A percentile compares a stretch with the other conserved stretches of the same genome.
Evolutionary conservation across 495 filamentous ascomycete genomes (phyloP).

Genomic region (Annulohypoxylon moriforme): DNA sequence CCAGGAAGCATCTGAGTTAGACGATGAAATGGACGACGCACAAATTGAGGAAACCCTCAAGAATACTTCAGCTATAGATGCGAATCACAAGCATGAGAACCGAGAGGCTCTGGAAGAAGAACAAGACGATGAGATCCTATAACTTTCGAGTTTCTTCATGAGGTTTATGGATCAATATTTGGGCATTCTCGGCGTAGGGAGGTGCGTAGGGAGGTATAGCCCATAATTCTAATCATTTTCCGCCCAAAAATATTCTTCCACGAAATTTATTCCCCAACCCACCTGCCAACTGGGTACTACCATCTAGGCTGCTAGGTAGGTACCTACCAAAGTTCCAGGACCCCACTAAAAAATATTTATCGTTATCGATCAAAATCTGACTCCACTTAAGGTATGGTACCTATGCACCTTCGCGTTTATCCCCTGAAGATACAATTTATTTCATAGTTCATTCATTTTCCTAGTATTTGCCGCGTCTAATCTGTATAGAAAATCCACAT

Average conservation of each 20-base stretch:
- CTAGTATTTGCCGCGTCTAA: neutral
- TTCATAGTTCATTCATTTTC: neutral
- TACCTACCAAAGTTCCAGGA: neutral
- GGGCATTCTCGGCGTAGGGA: conserved; percentile 34
- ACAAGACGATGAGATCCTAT: conserved; percentile 46
- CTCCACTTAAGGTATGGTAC: neutral
- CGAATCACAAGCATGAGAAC: conserved; percentile 8
- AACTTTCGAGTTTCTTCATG: neutral
- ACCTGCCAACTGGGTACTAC: too few species aligned
- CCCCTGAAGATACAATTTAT: neutral
- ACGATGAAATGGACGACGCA: conserved; percentile 53
- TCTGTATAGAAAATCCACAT: neutral
- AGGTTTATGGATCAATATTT: neutral
- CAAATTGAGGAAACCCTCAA: conserved; percentile 14
- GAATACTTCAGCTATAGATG: neutral
- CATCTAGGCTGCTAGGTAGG: too few species aligned
- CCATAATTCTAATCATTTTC: neutral
- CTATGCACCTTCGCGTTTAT: neutral
- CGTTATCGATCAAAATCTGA: conserved; percentile 3
- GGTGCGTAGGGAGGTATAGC: too few species aligned
- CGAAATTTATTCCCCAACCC: neutral
- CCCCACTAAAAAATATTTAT: conserved; percentile 16
- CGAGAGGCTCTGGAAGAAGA: conserved; percentile 26
- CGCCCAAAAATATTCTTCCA: neutral
- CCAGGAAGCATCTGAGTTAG: conserved; percentile 47